Conservation (phyloP, 2,329 filamentous ascomycete species). For the Akanthomyces uredinophilus region DNA sequence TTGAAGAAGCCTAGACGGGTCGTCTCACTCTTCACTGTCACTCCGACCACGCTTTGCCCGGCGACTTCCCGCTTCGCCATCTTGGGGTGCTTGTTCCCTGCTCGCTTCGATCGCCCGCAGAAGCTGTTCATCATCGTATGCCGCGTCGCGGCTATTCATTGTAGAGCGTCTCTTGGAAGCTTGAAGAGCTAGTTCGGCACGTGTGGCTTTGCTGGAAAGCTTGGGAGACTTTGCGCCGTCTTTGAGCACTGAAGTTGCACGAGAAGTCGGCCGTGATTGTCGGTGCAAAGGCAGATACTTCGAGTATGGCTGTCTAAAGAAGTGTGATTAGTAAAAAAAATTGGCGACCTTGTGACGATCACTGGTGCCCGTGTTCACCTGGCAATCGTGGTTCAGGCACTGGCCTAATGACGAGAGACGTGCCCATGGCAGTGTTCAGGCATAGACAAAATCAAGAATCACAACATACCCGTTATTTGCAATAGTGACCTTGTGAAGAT, state of each 20-base stretch:
- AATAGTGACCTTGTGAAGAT: conserved; percentile 78
- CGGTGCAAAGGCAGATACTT: conserved; percentile 59
- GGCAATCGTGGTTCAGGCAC: background rate
- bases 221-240: conserved; percentile 52
- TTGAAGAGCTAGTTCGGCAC: conserved; percentile 45
- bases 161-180: conserved; percentile 83
- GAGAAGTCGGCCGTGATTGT: conserved; percentile 50
- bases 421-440: background rate
- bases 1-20: conserved; percentile 20
- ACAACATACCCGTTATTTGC: conserved; percentile 76
- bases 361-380: background rate
- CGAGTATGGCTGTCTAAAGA: conserved; percentile 57
- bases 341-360: background rate
- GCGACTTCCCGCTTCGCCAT: conserved; percentile 45
- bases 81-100: conserved; percentile 66
- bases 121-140: conserved; percentile 89
- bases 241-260: conserved; percentile 62
- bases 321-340: conserved; percentile 16
- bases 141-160: conserved; percentile 94
- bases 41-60: conserved; percentile 80
- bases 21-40: conserved; percentile 86
- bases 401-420: background rate
- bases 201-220: conserved; percentile 52
- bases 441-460: background rate
- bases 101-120: conserved; percentile 91